Percentiles rank a stretch among this genome's conserved stretches.
Evolutionary conservation across 73 alveolate genomes (phyloP).

Genomic region (Urostyla sp.): DNA sequence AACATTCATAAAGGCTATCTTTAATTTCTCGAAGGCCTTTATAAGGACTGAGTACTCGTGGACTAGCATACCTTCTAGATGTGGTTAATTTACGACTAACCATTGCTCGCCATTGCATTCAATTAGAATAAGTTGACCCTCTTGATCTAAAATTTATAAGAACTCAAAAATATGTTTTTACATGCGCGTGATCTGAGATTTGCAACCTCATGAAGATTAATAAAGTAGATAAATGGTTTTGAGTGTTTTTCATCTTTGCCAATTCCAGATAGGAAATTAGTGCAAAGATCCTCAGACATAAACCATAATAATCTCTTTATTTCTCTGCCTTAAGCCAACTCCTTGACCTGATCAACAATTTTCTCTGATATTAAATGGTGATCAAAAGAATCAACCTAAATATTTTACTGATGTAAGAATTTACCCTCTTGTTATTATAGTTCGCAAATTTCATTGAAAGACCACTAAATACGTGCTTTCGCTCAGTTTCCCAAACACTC

Average conservation of each 20-base stretch:
- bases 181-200: constrained; percentile 47
- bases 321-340: too few species aligned
- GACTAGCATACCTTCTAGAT: constrained; percentile 52
- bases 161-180: not conserved
- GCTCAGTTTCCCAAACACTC: constrained; percentile 4
- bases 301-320: constrained; percentile 9
- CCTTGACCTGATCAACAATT: too few species aligned
- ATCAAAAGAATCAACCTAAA: too few species aligned
- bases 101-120: not conserved
- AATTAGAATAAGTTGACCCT: not conserved
- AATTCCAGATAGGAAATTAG: constrained; percentile 1
- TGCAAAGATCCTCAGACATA: constrained; percentile 9
- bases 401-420: too few species aligned
- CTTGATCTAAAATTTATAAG: not conserved
- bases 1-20: not conserved
- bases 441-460: not conserved
- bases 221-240: constrained; percentile 9
- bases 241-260: not conserved
- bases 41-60: constrained; percentile 29
- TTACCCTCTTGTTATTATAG: not conserved
- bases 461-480: constrained; percentile 5
- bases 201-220: constrained; percentile 9
- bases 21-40: not conserved
- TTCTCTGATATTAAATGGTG: too few species aligned
- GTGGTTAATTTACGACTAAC: constrained; percentile 6